These are phyloP conservation scores for Eucalyptus decipiens DNA, from an alignment of 345 rosid genomes.

Conservation along the genomic window DNA sequence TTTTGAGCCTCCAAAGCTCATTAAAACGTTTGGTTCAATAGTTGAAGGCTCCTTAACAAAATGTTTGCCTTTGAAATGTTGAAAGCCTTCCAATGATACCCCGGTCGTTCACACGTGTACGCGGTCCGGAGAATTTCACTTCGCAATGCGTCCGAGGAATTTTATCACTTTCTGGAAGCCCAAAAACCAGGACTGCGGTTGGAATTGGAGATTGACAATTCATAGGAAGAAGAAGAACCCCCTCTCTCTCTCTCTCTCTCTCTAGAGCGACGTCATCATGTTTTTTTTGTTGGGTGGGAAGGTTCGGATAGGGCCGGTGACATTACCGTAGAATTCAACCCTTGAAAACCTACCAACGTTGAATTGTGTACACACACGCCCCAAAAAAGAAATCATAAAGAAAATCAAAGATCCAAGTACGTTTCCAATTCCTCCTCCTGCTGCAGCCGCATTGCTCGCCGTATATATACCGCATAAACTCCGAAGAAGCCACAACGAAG, in stretches of 20 bases:
- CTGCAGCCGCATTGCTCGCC: neutral
- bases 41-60: accelerated
- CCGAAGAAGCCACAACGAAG: neutral
- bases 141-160: neutral
- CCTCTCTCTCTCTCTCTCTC: neutral
- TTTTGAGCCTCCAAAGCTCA: accelerated
- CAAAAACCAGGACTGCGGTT: neutral
- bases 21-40: accelerated
- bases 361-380: neutral
- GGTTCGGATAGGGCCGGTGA: neutral
- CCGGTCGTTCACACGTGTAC: neutral
- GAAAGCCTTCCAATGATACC: neutral
- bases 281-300: neutral
- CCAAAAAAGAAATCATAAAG: neutral
- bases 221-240: neutral
- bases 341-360: neutral
- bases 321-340: neutral
- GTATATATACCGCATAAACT: neutral
- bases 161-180: neutral
- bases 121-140: neutral
- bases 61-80: no score
- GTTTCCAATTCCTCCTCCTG: neutral
- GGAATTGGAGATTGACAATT: neutral
- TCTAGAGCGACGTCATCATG: neutral
- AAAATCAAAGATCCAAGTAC: neutral